Evolutionary conservation across 2,329 filamentous ascomycete genomes (phyloP), one percentile per base, ranked within the genome.

Genomic region (Fusarium sp.): DNA sequence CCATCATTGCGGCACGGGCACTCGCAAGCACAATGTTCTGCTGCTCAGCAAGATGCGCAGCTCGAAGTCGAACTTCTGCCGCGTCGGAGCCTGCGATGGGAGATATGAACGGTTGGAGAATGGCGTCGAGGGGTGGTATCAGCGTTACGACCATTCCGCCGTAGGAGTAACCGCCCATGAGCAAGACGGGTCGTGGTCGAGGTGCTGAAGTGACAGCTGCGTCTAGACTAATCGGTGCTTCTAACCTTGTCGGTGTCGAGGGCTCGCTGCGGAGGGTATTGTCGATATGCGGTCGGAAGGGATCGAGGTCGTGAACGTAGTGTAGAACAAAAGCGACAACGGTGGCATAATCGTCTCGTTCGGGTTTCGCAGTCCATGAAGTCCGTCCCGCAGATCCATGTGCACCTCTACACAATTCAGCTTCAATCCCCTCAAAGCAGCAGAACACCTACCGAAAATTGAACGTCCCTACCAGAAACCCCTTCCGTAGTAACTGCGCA

Each of bases 121-220:
- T 89, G 1, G 85, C 82, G 17, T 85, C 80, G 41, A 92, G 82
- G 0, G 90, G 85, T 0, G 94, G 94, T 0, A 97, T 87, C 65
- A 92, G 90, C 2, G 89, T 90, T 5, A 94, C 91, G 44, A 98
- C 89, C 79, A 98, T 88, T 9, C 94, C 94, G 48, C 96, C 96
- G 81, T 98, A 98, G 0, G 95, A 98, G 81, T 98, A 98, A 18
- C 95, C 95, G 5, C 89, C 92, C 12, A 96, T 85, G 10, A 98
- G 77, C 6, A 91, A 79, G 54, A 85, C 63, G 6, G 82, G 83
- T 4, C 73, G 75, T 6, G 22, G 39, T 8, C 44, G 64, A 26
- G 39, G 64, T 5, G 38, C 48, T 41, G 56, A 33, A 17, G 26
- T 58, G 5, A 49, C n/a, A 5, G 63, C 54, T 5, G 57, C 13